phyloP scores from a whole-genome alignment of 2,329 filamentous ascomycete genomes.

The Fusarium sp. region DNA sequence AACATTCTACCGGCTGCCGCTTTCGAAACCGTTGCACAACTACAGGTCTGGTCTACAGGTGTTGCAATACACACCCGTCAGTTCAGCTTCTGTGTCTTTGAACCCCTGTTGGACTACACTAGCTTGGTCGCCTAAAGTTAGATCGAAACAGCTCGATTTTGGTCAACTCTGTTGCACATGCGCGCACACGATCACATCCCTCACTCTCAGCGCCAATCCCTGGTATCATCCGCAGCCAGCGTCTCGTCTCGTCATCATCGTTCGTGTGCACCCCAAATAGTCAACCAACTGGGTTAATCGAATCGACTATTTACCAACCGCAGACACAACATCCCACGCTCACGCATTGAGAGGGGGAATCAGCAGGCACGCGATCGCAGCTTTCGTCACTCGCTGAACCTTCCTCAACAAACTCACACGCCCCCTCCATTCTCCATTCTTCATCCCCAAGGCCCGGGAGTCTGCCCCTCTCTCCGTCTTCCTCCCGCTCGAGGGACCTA shows the following conservation, averaged over 20 bases:
- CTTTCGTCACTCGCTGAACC: constrained; percentile 25
- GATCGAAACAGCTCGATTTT: constrained; percentile 32
- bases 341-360: constrained; percentile 23
- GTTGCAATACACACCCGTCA: background rate
- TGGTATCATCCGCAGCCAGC: constrained; percentile 21
- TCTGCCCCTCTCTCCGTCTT: constrained; percentile 36
- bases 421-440: constrained; percentile 39
- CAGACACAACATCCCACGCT: constrained; percentile 36
- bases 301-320: constrained; percentile 12
- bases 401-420: constrained; percentile 31
- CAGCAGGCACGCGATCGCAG: constrained; percentile 41
- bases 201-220: constrained; percentile 18
- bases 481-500: constrained; percentile 21
- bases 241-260: constrained; percentile 14
- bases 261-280: constrained; percentile 18
- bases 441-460: constrained; percentile 26
- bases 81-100: constrained; percentile 4
- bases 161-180: constrained; percentile 27
- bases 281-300: constrained; percentile 5
- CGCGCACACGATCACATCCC: constrained; percentile 32
- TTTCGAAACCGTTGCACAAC: constrained; percentile 15
- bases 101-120: constrained; percentile 29
- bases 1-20: background rate
- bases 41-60: no score
- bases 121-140: constrained; percentile 27